A percentile compares a stretch with the other conserved stretches of the same genome.
Evolutionary conservation across 139 green algal genomes (phyloP).

Genomic region (Coelastrella sp.): DNA sequence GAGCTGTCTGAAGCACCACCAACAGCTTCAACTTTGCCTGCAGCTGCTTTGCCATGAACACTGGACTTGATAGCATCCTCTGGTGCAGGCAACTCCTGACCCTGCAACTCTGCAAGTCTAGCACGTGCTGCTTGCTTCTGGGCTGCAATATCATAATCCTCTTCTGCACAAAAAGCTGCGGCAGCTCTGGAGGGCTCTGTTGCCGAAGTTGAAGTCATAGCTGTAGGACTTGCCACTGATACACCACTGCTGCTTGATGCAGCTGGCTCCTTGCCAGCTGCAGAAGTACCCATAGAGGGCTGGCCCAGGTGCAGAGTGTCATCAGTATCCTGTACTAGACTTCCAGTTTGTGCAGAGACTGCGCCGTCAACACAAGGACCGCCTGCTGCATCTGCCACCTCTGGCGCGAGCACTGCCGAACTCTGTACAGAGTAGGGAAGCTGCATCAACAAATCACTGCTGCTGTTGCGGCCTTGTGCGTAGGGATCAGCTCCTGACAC

Average conservation of each 20-base stretch:
- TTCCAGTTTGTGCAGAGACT: too few relatives aligned
- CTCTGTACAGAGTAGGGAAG: neutral
- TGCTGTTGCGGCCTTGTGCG: too few relatives aligned
- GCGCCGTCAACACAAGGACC: too few relatives aligned
- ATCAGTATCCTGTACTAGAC: too few relatives aligned
- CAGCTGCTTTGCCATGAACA: too few relatives aligned
- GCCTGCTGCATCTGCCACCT: too few relatives aligned
- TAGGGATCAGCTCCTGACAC: too few relatives aligned
- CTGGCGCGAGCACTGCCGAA: too few relatives aligned
- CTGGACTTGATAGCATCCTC: too few relatives aligned
- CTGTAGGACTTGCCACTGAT: neutral
- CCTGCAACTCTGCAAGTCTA: slow-evolving; percentile 12
- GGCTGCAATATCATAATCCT: slow-evolving; percentile 2
- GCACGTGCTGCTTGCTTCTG: slow-evolving; percentile 32
- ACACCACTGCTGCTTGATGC: neutral
- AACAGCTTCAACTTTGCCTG: neutral
- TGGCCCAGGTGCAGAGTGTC: too few relatives aligned
- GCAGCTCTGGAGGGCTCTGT: neutral
- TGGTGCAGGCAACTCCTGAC: neutral
- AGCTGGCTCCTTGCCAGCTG: neutral
- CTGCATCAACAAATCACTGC: neutral
- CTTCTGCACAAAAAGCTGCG: neutral
- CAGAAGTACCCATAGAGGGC: too few relatives aligned
- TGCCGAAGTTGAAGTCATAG: neutral
- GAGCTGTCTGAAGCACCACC: neutral